Base-by-base conservation (phyloP, 2,329 filamentous ascomycete species). In the Alternaria postmessia region DNA sequence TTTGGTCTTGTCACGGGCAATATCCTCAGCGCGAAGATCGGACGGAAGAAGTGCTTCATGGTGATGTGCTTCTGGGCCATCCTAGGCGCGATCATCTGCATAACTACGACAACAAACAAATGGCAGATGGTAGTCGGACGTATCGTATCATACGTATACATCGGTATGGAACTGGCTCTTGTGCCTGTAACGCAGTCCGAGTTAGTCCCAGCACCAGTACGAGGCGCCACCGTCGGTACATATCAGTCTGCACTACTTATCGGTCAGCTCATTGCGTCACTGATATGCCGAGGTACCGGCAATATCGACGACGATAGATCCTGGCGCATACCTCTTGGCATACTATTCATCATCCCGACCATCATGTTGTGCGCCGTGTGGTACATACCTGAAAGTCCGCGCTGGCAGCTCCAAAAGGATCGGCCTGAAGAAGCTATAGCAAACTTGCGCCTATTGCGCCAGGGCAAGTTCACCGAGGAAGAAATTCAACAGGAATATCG, bases 361-460 rank as follows among this genome's bases (percentile, higher is more conserved):
- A 20, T 62, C 7, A 48, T 62, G 28, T 18, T 58, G 2, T 46
- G 39, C 30, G 20, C 28, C 7, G 80, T 83, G 69, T 74, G 71
- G 41, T 58, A 51, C 44, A 49, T 59, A 12, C 64, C 64, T 4
- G 64, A 68, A 34, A 57, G 54, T 24, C 66, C 64, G 7, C 57
- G 64, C 2, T 68, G 66, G 66, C 58, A 66, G n/a, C 36, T 68
- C 12, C 44, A 52, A 32, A 64, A 65, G 22, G 51, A 47, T 34
- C 26, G 80, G n/a, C 70, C 81, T 34, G 74, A 82, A 36, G 82
- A 84, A 61, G 83, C 82, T n/a, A n/a, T 52, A 20, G 26, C 22
- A 9, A 44, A 16, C 38, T 14, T 60, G 32, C 20, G 44, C 20
- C 18, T 62, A 8, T 26, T 60, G 32, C 52, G 63, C 4, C 26